Percentiles rank a stretch among this genome's conserved stretches.
Conservation (phyloP, 75 land plant species). For the Adiantum capillusveneris region DNA sequence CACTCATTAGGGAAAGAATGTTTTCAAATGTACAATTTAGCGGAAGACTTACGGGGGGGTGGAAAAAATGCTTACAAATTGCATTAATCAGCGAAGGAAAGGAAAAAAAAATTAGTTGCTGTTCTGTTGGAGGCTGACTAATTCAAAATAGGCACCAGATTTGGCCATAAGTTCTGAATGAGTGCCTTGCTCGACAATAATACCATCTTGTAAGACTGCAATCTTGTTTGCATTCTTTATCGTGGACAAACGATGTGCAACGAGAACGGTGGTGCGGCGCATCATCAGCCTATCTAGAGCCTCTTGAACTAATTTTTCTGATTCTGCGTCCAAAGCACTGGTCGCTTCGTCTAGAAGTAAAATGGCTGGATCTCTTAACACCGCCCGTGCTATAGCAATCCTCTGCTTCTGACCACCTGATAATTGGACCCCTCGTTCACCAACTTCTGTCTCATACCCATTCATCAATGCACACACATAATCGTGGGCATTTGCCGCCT, state of each 20-base stretch:
- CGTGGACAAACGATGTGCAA: constrained; percentile 62
- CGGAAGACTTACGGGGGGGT: too few species aligned
- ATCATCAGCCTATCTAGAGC: constrained; percentile 96
- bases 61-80: too few species aligned
- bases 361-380: constrained; percentile 91
- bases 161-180: constrained; percentile 28
- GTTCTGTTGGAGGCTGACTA: constrained; percentile 54
- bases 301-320: constrained; percentile 90
- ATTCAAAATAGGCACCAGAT: constrained; percentile 50
- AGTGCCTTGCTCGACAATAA: constrained; percentile 11
- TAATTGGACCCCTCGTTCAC: constrained; percentile 88
- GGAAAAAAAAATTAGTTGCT: too few species aligned
- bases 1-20: too few species aligned
- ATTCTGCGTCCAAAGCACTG: constrained; percentile 86
- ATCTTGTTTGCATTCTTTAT: constrained; percentile 7
- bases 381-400: constrained; percentile 91
- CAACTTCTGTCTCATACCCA: constrained; percentile 98
- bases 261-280: constrained; percentile 79
- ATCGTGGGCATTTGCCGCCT: constrained; percentile 98
- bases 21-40: too few species aligned
- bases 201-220: constrained; percentile 7
- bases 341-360: constrained; percentile 92
- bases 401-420: constrained; percentile 95
- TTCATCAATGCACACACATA: constrained; percentile 92
- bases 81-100: too few species aligned